Percentiles rank a stretch among this genome's conserved stretches.
phyloP scores from a whole-genome alignment of 2,329 filamentous ascomycete genomes.

The Claviceps sp. region DNA sequence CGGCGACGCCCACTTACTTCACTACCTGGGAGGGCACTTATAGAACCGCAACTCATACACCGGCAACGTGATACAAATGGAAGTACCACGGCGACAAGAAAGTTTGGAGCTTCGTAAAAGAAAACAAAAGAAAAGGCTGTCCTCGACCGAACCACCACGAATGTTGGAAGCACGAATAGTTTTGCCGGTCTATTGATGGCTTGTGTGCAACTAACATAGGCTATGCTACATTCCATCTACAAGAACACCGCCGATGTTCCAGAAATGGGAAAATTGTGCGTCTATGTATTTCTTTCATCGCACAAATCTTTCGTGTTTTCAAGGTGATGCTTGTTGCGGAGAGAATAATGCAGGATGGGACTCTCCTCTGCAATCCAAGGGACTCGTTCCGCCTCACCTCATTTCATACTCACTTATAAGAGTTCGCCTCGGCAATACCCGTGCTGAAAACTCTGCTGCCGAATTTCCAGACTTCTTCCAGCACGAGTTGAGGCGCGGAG shows the following conservation, averaged over 20 bases:
- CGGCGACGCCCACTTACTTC: too few relatives aligned
- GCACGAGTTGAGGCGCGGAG: slow-evolving; percentile 36
- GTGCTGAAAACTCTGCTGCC: slow-evolving; percentile 36
- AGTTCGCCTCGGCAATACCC: slow-evolving; percentile 2
- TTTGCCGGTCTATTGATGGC: neutral
- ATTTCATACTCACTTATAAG: neutral
- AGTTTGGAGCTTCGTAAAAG: too few relatives aligned
- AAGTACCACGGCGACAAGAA: neutral
- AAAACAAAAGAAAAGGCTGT: too few relatives aligned
- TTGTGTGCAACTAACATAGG: neutral
- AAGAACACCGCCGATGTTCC: too few relatives aligned
- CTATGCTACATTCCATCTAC: too few relatives aligned
- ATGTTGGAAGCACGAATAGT: neutral
- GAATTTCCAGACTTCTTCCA: slow-evolving; percentile 77
- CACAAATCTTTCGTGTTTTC: neutral
- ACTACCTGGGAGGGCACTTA: too few relatives aligned
- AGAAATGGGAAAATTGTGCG: too few relatives aligned
- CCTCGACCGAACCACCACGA: neutral
- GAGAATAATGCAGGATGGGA: neutral
- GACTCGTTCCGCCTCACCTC: neutral
- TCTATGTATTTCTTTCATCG: too few relatives aligned
- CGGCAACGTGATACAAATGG: neutral
- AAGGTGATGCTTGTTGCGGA: neutral
- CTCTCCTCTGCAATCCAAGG: neutral
- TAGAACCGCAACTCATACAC: too few relatives aligned